phyloP scores from a whole-genome alignment of 306 rosid species.

The Corylus americana region DNA sequence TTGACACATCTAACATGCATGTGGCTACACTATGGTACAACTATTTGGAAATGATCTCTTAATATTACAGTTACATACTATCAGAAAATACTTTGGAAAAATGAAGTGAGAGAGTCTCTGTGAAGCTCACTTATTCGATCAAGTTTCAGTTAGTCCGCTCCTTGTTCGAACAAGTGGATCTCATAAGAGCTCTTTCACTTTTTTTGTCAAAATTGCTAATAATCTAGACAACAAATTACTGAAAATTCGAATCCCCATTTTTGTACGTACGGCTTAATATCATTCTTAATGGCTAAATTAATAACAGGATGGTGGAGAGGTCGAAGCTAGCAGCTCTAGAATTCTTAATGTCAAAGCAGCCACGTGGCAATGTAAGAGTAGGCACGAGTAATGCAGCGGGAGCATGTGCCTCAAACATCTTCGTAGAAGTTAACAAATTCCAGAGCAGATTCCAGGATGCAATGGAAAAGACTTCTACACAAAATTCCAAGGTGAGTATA shows the following conservation, averaged over 20 bases:
- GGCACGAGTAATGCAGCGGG: conserved; percentile 71
- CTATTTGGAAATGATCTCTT: no score
- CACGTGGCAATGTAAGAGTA: conserved; percentile 83
- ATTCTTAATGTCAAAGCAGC: conserved; percentile 93
- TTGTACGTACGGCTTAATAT: neutral
- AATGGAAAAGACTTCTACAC: conserved; percentile 44
- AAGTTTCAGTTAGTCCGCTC: no score
- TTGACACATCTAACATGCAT: no score
- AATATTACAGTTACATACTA: no score
- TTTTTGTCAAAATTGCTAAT: no score
- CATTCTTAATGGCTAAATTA: conserved; percentile 16
- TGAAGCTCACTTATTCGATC: no score
- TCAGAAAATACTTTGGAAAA: no score
- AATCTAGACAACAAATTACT: no score
- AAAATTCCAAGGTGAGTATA: conserved; percentile 44
- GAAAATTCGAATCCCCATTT: neutral
- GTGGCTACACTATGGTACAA: no score
- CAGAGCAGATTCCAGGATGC: conserved; percentile 64
- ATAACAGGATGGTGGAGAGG: conserved; percentile 66
- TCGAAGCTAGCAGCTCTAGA: conserved; percentile 88
- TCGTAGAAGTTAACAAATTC: conserved; percentile 77
- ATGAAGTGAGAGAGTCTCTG: no score
- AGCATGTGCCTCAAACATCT: conserved; percentile 71
- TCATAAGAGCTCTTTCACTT: no score
- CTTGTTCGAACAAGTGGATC: no score